Evolutionary conservation across 1,284 basidiomycete species (phyloP).

Genomic region (Apiotrichum akiyoshidainum): DNA sequence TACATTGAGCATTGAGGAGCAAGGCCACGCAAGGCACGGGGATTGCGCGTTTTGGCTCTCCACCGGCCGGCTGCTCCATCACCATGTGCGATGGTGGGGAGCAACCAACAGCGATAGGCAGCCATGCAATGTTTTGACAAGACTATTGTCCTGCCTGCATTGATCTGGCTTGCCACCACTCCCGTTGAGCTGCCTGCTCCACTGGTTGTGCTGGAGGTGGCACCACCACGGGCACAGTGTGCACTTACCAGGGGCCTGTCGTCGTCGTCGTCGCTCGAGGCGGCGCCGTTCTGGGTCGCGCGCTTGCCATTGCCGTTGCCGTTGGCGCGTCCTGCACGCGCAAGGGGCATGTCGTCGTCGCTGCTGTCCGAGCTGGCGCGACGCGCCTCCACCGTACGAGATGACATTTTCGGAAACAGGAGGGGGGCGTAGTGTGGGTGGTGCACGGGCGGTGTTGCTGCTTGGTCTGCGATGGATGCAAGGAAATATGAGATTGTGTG

Average conservation of each 20-base stretch:
- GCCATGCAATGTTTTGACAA: too few species aligned
- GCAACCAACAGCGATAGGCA: too few species aligned
- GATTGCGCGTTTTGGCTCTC: background rate
- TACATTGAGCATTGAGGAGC: slow-evolving; percentile 3
- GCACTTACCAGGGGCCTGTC: slow-evolving; percentile 48
- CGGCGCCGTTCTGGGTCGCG: slow-evolving; percentile 8
- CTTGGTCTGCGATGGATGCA: too few species aligned
- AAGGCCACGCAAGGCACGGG: background rate
- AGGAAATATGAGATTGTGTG: background rate
- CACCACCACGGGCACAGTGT: background rate
- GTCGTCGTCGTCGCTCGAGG: slow-evolving; percentile 39
- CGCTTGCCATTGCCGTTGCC: slow-evolving; percentile 39
- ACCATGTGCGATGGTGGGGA: too few species aligned
- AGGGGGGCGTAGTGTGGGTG: background rate
- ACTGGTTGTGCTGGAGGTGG: background rate
- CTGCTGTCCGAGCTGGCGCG: slow-evolving; percentile 4
- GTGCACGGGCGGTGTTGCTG: background rate
- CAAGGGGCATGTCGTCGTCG: slow-evolving; percentile 21
- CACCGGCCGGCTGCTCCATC: too few species aligned
- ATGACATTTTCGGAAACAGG: background rate
- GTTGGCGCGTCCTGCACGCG: slow-evolving; percentile 24
- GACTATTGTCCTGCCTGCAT: too few species aligned
- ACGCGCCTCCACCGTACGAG: background rate
- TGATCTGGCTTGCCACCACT: background rate
- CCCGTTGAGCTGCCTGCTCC: background rate